Evolutionary conservation across 768 basidiomycete genomes (phyloP).

Genomic region (Auricularia sp.): DNA sequence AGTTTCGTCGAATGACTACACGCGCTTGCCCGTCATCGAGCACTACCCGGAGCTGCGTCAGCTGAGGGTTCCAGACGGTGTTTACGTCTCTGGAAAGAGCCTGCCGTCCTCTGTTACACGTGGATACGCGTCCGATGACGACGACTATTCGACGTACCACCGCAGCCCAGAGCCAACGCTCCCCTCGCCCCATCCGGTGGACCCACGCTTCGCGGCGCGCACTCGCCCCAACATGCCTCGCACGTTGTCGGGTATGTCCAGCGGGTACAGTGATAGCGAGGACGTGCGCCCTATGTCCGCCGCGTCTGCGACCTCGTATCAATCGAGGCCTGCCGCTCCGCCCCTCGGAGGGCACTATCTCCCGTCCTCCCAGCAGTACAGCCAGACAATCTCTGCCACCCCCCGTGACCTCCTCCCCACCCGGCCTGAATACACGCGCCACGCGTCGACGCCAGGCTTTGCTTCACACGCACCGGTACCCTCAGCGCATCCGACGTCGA

Average conservation of each 20-base stretch:
- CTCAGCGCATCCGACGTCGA: neutral
- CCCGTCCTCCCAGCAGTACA: neutral
- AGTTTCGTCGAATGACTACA: conserved; percentile 52
- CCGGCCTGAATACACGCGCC: neutral
- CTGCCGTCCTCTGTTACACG: conserved; percentile 25
- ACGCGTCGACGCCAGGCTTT: neutral
- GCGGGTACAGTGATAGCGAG: neutral
- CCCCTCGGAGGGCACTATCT: neutral
- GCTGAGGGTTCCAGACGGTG: conserved; percentile 55
- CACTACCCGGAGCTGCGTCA: conserved; percentile 63
- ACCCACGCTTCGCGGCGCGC: neutral
- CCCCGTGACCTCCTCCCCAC: neutral
- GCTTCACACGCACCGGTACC: neutral
- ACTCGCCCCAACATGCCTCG: neutral
- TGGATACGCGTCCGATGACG: conserved; percentile 19
- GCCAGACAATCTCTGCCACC: neutral
- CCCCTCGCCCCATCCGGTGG: neutral
- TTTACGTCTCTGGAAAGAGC: conserved; percentile 65
- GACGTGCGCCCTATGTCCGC: neutral
- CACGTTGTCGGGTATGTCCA: neutral
- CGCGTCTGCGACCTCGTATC: neutral
- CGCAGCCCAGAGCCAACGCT: neutral
- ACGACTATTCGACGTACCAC: conserved; percentile 10
- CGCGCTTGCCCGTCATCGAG: conserved; percentile 60
- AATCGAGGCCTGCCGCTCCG: neutral